Conservation (phyloP, 345 rosid species). For the Bretschneidera sinensis region DNA sequence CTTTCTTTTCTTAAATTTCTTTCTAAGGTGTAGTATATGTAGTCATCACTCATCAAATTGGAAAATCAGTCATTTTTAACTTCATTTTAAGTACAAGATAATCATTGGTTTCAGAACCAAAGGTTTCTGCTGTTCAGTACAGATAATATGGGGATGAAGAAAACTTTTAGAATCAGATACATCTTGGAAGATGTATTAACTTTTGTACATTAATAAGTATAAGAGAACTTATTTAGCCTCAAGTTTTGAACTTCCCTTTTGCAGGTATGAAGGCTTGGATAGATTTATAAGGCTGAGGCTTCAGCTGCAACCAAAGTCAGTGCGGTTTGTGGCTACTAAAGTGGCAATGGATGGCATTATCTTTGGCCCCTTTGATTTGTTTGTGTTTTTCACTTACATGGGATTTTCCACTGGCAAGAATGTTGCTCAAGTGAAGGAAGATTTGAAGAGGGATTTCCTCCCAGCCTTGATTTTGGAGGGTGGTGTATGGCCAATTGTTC, state of each 20-base stretch:
- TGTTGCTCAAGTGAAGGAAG: conserved; percentile 66
- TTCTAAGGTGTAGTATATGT: too few species aligned
- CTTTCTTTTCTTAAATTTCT: too few species aligned
- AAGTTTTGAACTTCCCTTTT: neutral
- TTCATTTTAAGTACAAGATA: too few species aligned
- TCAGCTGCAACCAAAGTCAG: conserved; percentile 58
- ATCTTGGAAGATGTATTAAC: neutral
- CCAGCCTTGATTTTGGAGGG: conserved; percentile 87
- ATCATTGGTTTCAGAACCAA: too few species aligned
- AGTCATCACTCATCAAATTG: too few species aligned
- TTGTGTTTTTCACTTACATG: conserved; percentile 84
- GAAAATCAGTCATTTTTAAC: too few species aligned
- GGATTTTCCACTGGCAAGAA: conserved; percentile 75
- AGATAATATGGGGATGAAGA: neutral
- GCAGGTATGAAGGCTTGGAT: conserved; percentile 86
- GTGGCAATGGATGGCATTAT: conserved; percentile 88
- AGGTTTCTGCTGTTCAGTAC: neutral
- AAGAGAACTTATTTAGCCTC: neutral
- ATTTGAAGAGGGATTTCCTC: conserved; percentile 84
- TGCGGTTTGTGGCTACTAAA: conserved; percentile 70
- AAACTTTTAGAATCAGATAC: neutral
- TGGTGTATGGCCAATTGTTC: conserved; percentile 79
- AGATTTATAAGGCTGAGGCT: conserved; percentile 59
- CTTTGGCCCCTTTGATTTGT: conserved; percentile 79
- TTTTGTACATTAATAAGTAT: neutral